Conservation (phyloP, 2,329 filamentous ascomycete genomes). For the Penicillium decumbens region DNA sequence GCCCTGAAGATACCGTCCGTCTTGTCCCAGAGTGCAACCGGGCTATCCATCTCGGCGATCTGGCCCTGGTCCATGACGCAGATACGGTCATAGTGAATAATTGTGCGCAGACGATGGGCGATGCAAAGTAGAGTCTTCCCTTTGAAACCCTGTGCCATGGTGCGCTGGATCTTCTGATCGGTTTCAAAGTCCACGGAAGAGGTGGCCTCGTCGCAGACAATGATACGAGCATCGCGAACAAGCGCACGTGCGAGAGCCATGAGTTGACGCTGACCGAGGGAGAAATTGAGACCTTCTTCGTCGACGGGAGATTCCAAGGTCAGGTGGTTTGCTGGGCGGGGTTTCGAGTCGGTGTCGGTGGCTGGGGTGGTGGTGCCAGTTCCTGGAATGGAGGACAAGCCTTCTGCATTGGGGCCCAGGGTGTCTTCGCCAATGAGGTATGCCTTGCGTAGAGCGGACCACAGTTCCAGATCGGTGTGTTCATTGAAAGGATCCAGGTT, state of each 20-base stretch:
- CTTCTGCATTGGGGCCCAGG: conserved; percentile 43
- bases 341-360: conserved; percentile 42
- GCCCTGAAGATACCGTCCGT: conserved; percentile 72
- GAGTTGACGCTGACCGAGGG: conserved; percentile 86
- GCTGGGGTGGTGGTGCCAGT: conserved; percentile 37
- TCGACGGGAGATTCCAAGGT: conserved; percentile 76
- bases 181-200: conserved; percentile 93
- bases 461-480: conserved; percentile 45
- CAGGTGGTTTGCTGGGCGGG: conserved; percentile 9
- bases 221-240: conserved; percentile 81
- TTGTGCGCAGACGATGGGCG: conserved; percentile 85
- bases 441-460: conserved; percentile 45
- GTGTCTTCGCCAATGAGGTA: conserved; percentile 47
- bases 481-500: conserved; percentile 46
- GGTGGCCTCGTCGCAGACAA: conserved; percentile 95
- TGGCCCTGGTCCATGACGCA: conserved; percentile 89
- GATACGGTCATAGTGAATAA: conserved; percentile 90
- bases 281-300: conserved; percentile 94
- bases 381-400: conserved; percentile 19
- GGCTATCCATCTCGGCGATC: conserved; percentile 82
- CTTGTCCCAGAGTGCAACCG: conserved; percentile 65
- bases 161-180: conserved; percentile 88
- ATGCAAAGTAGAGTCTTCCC: conserved; percentile 89
- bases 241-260: conserved; percentile 91
- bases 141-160: conserved; percentile 77